Percentiles rank a stretch among this genome's conserved stretches.
Evolutionary conservation across 495 filamentous ascomycete species (phyloP).

Genomic region (Neurospora africana): DNA sequence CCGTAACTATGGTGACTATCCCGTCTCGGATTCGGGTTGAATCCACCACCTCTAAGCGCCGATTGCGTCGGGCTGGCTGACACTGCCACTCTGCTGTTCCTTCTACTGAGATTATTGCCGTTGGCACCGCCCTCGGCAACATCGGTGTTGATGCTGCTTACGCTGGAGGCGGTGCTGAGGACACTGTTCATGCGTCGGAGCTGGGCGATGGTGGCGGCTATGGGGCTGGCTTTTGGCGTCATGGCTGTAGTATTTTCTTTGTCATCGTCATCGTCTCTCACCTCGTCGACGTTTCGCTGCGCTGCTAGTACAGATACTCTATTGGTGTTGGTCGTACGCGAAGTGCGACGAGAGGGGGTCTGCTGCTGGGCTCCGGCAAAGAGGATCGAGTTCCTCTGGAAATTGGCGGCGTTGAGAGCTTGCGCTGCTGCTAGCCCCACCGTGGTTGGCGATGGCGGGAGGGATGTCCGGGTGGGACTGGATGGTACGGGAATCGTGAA

Average conservation of each 20-base stretch:
- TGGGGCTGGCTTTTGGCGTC: neutral
- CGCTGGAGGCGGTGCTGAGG: constrained; percentile 11
- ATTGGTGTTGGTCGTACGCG: neutral
- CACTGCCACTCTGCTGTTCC: neutral
- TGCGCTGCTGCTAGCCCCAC: neutral
- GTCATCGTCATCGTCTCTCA: neutral
- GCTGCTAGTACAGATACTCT: neutral
- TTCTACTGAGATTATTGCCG: neutral
- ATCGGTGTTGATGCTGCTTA: constrained; percentile 1
- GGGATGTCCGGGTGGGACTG: neutral
- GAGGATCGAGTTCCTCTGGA: constrained; percentile 3
- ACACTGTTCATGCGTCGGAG: constrained; percentile 19
- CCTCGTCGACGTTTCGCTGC: neutral
- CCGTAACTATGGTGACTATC: neutral
- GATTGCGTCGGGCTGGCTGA: neutral
- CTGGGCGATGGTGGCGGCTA: constrained; percentile 9
- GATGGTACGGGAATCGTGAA: neutral
- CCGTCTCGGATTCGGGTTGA: neutral
- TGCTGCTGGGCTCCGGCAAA: neutral
- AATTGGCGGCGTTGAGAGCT: constrained; percentile 7
- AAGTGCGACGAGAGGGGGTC: neutral
- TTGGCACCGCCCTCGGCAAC: neutral
- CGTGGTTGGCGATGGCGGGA: neutral
- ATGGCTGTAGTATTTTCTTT: neutral
- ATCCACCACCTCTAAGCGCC: neutral